Percentiles rank a stretch among this genome's conserved stretches.
Evolutionary conservation across 768 basidiomycete species (phyloP).

Genomic region (Mycena floridula): DNA sequence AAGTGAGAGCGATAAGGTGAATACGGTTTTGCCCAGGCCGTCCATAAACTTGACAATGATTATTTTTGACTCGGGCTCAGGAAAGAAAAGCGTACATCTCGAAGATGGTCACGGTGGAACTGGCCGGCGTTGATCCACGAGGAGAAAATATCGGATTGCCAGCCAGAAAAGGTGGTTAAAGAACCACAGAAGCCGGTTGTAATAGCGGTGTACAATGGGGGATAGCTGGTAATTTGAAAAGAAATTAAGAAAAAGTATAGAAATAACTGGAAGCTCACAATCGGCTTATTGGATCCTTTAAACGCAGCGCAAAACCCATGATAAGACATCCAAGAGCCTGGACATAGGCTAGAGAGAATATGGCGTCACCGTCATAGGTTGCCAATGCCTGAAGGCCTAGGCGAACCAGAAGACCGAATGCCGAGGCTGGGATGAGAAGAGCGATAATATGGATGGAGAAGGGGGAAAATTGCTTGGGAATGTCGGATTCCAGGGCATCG

Average conservation of each 20-base stretch:
- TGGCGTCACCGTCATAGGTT: constrained; percentile 64
- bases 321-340: constrained; percentile 87
- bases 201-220: constrained; percentile 80
- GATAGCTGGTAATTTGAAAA: constrained; percentile 57
- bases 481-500: no score
- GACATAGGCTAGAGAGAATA: constrained; percentile 80
- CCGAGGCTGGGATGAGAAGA: constrained; percentile 73
- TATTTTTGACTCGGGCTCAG: constrained; percentile 2
- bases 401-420: constrained; percentile 80
- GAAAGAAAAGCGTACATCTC: constrained; percentile 49
- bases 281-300: constrained; percentile 66
- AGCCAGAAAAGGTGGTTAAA: constrained; percentile 92
- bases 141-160: constrained; percentile 85
- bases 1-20: constrained; percentile 75
- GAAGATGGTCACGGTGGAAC: constrained; percentile 55
- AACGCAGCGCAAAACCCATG: constrained; percentile 75
- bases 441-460: constrained; percentile 59
- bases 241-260: not conserved
- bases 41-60: constrained; percentile 64
- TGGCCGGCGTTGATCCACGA: constrained; percentile 72
- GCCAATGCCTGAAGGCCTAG: constrained; percentile 73
- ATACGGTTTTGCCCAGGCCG: constrained; percentile 71
- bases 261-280: constrained; percentile 47
- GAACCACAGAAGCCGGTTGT: constrained; percentile 96
- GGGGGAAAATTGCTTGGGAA: constrained; percentile 36